Evolutionary conservation across 306 rosid genomes (phyloP), one percentile per base, ranked within the genome.

Genomic region (Rosa multiflora): DNA sequence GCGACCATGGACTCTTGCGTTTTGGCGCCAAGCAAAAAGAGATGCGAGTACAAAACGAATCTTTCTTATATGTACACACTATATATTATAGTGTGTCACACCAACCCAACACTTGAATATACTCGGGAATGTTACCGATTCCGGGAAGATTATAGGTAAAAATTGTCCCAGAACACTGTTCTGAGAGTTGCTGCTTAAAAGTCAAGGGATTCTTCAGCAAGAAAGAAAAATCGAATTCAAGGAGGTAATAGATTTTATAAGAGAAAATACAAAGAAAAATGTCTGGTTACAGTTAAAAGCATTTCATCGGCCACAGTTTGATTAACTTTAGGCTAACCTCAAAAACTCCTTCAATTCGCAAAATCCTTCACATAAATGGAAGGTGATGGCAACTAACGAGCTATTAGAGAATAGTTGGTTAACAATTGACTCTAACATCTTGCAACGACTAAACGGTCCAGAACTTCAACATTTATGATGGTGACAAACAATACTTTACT

Each of bases 401-500:
- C 59, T 39, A 77, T 70, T 77, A 77, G 83, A 51, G 20, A 5
- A 59, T 29, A 14, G 2, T 61, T 17, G 2, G 67, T 29, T 23
- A 23, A 47, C 10, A 43, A 40, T 47, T 69, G 8, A 46, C 10
- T 0, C 29, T 75, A 63, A 20, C 78, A 37, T 40, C 42, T 40
- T 74, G 68, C 53, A 23, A 73, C 7, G 20, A 58, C 63, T 23
- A 40, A 70, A 44, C 17, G 15, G 72, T 68, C 20, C 59, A 18
- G 53, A 26, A 46, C 46, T 76, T 51, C 61, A 71, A 66, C 47
- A 43, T 58, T 46, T 44, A 70, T 26, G 77, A 77, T 23, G 73
- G 52, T 64, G 78, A 82, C 78, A 82, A 72, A 46, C 75, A 79
- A 39, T 72, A 40, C 80, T 75, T 82, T 84, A 79, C 70, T 52